phyloP scores from a whole-genome alignment of 495 filamentous ascomycete species.

The Tuber umbilicatum region DNA sequence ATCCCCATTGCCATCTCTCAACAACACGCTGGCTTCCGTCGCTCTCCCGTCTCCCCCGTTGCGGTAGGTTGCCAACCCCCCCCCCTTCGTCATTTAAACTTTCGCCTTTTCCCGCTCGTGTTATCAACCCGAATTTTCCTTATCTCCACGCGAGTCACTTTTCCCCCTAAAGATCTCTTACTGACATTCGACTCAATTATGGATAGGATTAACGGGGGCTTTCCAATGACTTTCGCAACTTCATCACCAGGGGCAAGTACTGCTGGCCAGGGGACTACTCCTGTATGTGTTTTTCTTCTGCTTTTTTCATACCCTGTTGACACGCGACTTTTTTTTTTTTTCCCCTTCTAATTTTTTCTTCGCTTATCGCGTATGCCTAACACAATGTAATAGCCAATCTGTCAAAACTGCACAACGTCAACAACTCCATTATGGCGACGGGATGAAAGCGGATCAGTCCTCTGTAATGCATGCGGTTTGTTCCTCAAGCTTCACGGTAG shows the following conservation, averaged over 20 bases:
- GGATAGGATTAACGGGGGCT: constrained; percentile 39
- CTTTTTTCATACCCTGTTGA: constrained; percentile 24
- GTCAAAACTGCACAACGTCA: constrained; percentile 92
- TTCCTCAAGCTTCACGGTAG: constrained; percentile 95
- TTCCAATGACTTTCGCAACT: constrained; percentile 42
- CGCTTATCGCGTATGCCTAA: constrained; percentile 27
- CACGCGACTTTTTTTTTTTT: constrained; percentile 29
- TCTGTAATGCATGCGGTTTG: constrained; percentile 96
- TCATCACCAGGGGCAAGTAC: constrained; percentile 42
- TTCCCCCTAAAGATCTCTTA: constrained; percentile 29
- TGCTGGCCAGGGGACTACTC: constrained; percentile 41
- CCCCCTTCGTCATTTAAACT: constrained; percentile 19
- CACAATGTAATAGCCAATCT: constrained; percentile 66
- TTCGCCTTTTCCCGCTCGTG: constrained; percentile 25
- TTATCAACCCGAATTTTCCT: constrained; percentile 37
- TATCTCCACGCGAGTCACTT: constrained; percentile 34
- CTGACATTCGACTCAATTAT: constrained; percentile 34
- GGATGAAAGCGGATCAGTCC: constrained; percentile 92
- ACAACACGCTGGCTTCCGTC: constrained; percentile 41
- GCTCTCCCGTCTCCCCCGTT: constrained; percentile 42
- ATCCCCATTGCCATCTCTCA: constrained; percentile 39
- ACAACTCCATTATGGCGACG: constrained; percentile 95
- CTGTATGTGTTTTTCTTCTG: constrained; percentile 34
- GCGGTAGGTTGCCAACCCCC: constrained; percentile 37
- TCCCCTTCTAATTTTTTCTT: constrained; percentile 10